Base-by-base conservation (phyloP, 2,329 filamentous ascomycete genomes). In the Claviceps humidiphila region DNA sequence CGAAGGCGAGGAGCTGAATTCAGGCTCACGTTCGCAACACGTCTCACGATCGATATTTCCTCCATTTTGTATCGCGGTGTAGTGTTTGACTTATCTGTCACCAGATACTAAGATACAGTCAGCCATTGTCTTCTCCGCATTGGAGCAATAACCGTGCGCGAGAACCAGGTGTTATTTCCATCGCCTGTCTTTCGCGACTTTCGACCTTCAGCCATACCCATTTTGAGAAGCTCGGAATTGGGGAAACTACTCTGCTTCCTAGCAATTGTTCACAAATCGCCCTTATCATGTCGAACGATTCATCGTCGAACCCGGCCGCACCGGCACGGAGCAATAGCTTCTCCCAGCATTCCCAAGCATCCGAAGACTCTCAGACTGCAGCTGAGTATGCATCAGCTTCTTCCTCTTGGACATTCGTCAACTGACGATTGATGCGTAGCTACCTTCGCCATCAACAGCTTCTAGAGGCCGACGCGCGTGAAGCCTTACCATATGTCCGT, bases 381-480 rank as follows among this genome's bases (percentile, higher is more conserved):
- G 82, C 80, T 85, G 30, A 49, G 47, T 41, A 72, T 54, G 69
- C 56, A n/a, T 42, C 34, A 8, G 50, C 6, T 9, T n/a, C 20
- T 2, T n/a, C 4, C 14, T 22, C 4, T 22, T 11, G 13, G 4
- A 20, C 9, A 4, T 22, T n/a, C 17, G 24, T 48, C 9, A 13
- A 30, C 44, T 53, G 30, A 54, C 42, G 11, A 24, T 6, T 20
- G 2, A 6, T 13, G 7, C n/a, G 5, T 52, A 91, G 87, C 30
- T 97, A 94, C 65, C 89, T 98, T 59, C 82, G 88, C 60, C 83
- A 82, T 52, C 93, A 98, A 66, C 83, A 96, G 63, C 82, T 85
- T 59, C 83, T 98, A 51, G 93, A 98, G 70, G 88, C 87, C 20
- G 93, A 98, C 71, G 93, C 93, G 47, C 89, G 90, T 60, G 91